Conservation (phyloP, 305 asterid species). For the Solanum hybrid region DNA sequence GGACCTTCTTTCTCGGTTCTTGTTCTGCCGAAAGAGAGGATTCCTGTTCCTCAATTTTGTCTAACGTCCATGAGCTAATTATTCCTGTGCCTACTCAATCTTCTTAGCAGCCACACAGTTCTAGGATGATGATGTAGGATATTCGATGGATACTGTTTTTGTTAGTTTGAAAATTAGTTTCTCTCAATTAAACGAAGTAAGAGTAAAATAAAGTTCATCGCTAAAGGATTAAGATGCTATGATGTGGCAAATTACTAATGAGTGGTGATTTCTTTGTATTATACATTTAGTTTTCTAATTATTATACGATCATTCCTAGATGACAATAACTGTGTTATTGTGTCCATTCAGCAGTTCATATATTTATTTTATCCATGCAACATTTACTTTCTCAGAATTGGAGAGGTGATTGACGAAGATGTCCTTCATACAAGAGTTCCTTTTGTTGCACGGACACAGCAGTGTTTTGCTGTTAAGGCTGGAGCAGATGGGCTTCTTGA, state of each 20-base stretch:
- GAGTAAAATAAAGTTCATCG: neutral
- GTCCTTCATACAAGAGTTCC: constrained; percentile 92
- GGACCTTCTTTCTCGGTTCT: neutral
- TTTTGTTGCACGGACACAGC: constrained; percentile 92
- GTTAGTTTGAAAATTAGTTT: neutral
- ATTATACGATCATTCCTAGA: neutral
- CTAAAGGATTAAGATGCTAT: neutral
- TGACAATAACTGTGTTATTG: neutral
- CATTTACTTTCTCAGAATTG: constrained; percentile 43
- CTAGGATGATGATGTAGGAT: neutral
- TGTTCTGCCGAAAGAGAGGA: neutral
- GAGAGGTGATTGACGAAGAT: constrained; percentile 90
- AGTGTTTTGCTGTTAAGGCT: constrained; percentile 96
- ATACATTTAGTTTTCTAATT: neutral
- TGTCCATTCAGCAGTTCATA: neutral
- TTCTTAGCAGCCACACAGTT: neutral
- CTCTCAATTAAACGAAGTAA: neutral
- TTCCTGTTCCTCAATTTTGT: neutral
- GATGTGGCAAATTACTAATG: neutral
- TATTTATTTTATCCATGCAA: neutral
- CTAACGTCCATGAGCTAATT: neutral
- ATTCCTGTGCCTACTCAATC: neutral
- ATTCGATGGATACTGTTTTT: neutral
- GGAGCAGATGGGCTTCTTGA: constrained; percentile 92
- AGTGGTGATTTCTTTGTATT: neutral